Conservation (phyloP, 192 early-diverging fungal species). For the Linderina pennispora region DNA sequence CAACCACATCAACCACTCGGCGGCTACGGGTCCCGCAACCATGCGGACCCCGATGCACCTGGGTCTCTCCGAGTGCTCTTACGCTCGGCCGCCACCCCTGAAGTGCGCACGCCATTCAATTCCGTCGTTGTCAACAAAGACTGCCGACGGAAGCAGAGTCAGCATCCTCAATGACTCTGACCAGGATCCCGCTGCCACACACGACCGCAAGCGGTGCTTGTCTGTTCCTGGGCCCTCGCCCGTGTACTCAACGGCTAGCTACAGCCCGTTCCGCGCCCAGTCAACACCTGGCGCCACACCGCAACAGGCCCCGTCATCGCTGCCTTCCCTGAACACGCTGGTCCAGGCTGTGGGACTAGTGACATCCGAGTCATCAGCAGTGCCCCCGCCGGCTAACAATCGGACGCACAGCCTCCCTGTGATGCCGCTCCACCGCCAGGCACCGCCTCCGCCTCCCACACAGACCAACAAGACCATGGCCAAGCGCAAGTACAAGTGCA, state of each 20-base stretch:
- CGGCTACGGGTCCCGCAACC: neutral
- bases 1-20: too few relatives aligned
- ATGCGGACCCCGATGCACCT: constrained; percentile 3
- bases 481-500: constrained; percentile 72
- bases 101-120: constrained; percentile 6
- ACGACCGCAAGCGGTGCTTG: constrained; percentile 27
- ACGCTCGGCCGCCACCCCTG: constrained; percentile 1
- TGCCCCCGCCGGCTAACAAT: constrained; percentile 1
- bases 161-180: constrained; percentile 43
- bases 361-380: constrained; percentile 5
- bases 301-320: constrained; percentile 10
- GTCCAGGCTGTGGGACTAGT: constrained; percentile 27
- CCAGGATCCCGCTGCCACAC: neutral
- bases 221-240: constrained; percentile 28
- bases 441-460: neutral
- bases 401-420: neutral
- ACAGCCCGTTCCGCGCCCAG: constrained; percentile 16
- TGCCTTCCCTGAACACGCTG: constrained; percentile 35
- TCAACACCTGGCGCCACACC: constrained; percentile 21
- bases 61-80: constrained; percentile 8
- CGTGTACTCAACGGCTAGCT: constrained; percentile 8
- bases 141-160: constrained; percentile 33
- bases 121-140: constrained; percentile 38
- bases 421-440: neutral
- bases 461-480: constrained; percentile 11